Base-by-base conservation (phyloP, 2,329 filamentous ascomycete genomes). In the Arachnomyces sp. region DNA sequence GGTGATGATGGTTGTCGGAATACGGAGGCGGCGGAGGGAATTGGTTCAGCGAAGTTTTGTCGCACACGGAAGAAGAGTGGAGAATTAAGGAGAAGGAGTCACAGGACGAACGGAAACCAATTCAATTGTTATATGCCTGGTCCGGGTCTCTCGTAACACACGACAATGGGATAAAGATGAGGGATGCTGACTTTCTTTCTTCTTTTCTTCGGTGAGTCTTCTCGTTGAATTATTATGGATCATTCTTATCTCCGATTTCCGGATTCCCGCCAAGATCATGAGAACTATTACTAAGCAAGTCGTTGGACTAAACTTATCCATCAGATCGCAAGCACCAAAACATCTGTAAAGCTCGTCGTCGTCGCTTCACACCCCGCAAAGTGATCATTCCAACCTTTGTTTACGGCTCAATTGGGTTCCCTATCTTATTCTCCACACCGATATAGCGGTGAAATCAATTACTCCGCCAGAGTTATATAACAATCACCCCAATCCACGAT, bases 401-500 rank as follows among this genome's bases (percentile, higher is more conserved):
- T 16, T 25, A 40, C 29, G 12, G 44, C 39, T 39, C 44, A 44
- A 44, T 49, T 46, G 44, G 43, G 44, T 37, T 38, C 18, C 18
- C 25, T 14, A 28, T 12, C 18, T 15, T 30, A 28, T 25, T 12
- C 25, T 28, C 28, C 17, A 14, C 14, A 21, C 29, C 17, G 7
- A 7, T 29, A 28, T 17, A 16, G 17, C 11, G 18, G 29, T 36
- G 14, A 30, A 17, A 31, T 9, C 11, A n/a, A 12, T 12, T n/a
- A 8, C 6, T 12, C 3, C 15, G n/a, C 33, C 14, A 15, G 8
- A 7, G 28, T n/a, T n/a, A n/a, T n/a, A n/a, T n/a, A n/a, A n/a
- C 13, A 34, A 8, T 32, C 35, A 17, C 34, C 17, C 33, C 39
- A 36, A 49, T 33, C 40, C 47, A 73, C 53, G 51, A 96, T 96